Evolutionary conservation across 139 green algal genomes (phyloP).

Genomic region (Zygnema cylindricum): DNA sequence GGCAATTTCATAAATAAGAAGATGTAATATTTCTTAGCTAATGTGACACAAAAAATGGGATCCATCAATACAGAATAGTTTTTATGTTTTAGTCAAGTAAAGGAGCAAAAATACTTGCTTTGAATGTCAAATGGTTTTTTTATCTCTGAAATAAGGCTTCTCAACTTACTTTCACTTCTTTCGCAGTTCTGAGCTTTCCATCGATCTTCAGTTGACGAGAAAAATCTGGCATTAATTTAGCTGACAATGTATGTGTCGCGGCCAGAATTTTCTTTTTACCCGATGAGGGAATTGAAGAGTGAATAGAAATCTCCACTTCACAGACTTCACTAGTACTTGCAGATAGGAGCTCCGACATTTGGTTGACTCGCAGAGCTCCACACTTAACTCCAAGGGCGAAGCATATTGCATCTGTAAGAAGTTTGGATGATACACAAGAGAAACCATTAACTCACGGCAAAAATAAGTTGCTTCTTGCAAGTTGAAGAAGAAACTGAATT

Average conservation of each 20-base stretch:
- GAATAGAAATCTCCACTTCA: constrained; percentile 9
- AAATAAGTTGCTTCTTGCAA: too few relatives aligned
- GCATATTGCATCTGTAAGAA: constrained; percentile 24
- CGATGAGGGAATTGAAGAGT: background rate
- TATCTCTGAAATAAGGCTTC: background rate
- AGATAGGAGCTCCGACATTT: constrained; percentile 14
- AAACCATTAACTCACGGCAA: too few relatives aligned
- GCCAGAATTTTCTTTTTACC: background rate
- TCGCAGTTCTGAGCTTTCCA: constrained; percentile 12
- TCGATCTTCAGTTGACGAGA: constrained; percentile 18
- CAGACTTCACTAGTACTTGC: constrained; percentile 26
- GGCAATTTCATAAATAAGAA: too few relatives aligned
- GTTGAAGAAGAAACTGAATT: too few relatives aligned
- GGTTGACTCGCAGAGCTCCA: constrained; percentile 12
- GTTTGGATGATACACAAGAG: too few relatives aligned
- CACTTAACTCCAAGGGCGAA: constrained; percentile 1
- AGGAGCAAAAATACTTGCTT: too few relatives aligned
- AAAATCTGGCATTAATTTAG: constrained; percentile 18
- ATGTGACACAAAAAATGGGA: too few relatives aligned
- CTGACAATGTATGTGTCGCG: constrained; percentile 1
- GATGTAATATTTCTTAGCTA: too few relatives aligned
- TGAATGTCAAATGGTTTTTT: too few relatives aligned
- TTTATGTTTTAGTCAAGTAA: too few relatives aligned
- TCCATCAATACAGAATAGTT: too few relatives aligned
- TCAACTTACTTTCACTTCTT: constrained; percentile 31